phyloP scores from a whole-genome alignment of 306 rosid genomes.

The Rubus idaeus region DNA sequence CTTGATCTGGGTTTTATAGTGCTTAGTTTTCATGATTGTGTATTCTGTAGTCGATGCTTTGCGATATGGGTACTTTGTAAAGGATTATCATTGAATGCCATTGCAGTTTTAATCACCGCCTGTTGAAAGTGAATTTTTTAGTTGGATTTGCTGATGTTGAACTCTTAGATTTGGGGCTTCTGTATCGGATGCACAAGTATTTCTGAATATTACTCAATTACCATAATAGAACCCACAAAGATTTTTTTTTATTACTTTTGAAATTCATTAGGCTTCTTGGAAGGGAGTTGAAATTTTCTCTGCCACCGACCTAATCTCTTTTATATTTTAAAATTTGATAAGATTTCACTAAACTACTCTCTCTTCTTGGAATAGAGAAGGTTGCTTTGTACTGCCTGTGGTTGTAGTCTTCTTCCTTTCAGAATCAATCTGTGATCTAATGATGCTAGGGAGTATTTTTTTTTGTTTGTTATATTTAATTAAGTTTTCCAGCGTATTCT shows the following conservation, averaged over 20 bases:
- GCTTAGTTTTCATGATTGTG: background rate
- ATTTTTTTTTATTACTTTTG: background rate
- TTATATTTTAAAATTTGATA: background rate
- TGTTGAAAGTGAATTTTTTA: background rate
- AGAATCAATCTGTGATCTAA: background rate
- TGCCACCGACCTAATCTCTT: background rate
- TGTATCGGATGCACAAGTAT: background rate
- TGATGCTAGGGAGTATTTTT: background rate
- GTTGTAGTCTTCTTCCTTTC: background rate
- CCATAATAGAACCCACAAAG: background rate
- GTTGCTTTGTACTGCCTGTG: background rate
- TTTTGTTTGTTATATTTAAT: background rate
- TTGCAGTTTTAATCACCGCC: background rate
- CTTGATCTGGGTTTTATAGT: slow-evolving; percentile 9
- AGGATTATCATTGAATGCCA: background rate
- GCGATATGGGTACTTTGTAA: background rate
- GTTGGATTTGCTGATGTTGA: background rate
- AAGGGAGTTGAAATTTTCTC: background rate
- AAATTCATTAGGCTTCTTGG: background rate
- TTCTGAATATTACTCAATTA: background rate
- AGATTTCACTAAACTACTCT: background rate
- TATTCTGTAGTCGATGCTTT: slow-evolving; percentile 3
- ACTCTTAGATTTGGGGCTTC: background rate
- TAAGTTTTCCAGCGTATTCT: background rate
- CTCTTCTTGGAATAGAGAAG: background rate